Percentiles rank a stretch among this genome's conserved stretches.
phyloP scores from a whole-genome alignment of 2,329 filamentous ascomycete genomes.

The Lasiodiplodia citricola region DNA sequence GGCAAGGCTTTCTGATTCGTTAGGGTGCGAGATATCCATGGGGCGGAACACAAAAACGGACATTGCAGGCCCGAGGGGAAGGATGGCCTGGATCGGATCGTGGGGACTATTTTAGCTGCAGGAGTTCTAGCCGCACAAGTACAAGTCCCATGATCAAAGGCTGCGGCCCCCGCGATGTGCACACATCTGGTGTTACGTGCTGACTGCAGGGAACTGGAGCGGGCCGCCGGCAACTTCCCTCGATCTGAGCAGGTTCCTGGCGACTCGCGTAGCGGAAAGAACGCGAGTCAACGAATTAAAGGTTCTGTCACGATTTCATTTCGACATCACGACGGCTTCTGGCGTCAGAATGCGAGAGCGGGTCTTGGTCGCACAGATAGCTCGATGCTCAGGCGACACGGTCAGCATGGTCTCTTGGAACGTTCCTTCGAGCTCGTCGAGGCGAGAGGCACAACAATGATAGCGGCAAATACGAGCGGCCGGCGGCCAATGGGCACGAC shows the following conservation, averaged over 20 bases:
- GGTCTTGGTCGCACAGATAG: not conserved
- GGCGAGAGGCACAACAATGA: not conserved
- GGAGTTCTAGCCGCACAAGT: constrained; percentile 6
- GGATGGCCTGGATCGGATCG: constrained; percentile 13
- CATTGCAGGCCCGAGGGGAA: not conserved
- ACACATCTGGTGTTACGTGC: not conserved
- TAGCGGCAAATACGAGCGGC: constrained; percentile 10
- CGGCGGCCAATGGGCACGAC: constrained; percentile 10
- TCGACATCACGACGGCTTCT: not conserved
- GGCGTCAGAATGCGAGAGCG: not conserved
- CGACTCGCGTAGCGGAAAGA: not conserved
- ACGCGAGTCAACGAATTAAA: constrained; percentile 7
- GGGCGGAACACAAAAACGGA: constrained; percentile 12
- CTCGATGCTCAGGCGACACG: constrained; percentile 13
- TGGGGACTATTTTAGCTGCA: constrained; percentile 20
- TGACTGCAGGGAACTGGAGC: constrained; percentile 13
- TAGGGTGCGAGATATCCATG: constrained; percentile 17
- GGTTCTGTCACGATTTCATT: constrained; percentile 1
- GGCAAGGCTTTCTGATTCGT: constrained; percentile 13
- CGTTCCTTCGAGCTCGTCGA: constrained; percentile 6
- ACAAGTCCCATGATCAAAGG: constrained; percentile 7
- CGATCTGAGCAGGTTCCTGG: too few relatives aligned
- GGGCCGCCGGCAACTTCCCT: constrained; percentile 6
- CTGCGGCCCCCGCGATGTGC: not conserved
- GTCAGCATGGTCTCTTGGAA: not conserved